Evolutionary conservation across 441 rosid species (phyloP), one percentile per base, ranked within the genome.

Genomic region (Pelargonium cotyledonis): DNA sequence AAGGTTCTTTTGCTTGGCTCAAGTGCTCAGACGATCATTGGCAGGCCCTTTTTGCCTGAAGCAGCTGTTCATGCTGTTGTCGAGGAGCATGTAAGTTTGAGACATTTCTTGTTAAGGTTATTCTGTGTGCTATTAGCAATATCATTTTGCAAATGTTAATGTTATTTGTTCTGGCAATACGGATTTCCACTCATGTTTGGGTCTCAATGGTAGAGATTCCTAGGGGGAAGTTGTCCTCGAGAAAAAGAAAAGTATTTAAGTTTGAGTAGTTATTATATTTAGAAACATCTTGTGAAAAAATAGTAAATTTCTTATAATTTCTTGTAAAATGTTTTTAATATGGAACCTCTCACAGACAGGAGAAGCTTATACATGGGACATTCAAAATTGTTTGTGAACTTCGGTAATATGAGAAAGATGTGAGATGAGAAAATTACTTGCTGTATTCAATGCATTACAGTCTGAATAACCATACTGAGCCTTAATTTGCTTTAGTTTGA

Each of bases 51-150:
- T n/a, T 76, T 94, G 71, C 92, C 89, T 38, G 90, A 87, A 71
- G 92, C 94, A 8, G 79, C 82, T 70, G 96, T 94, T 68, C 94
- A 91, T 81, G 97, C 97, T 63, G 84, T 94, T 73, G 97, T 91
- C 3, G 99, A 94, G 86, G 95, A 94, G 76, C 99, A 91, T 80
- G 99, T 94, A 78, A 87, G 96, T 79, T 16, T 66, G 67, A 55
- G 62, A 66, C 15, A 63, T 15, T 14, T 51, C 57, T 4, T 51
- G 6, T 14, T 51, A 51, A 18, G 16, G n/a, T 14, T 51, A 51
- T 51, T 5, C 12, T 47, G 14, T 47, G 55, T 2, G n/a, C 1
- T 1, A 11, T 3, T 10, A 2, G 31, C 31, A 26, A 26, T 26
- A 26, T 47, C 55, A 10, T 10, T 12, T 10, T 47, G 55, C 55